Evolutionary conservation across 768 basidiomycete genomes (phyloP), one percentile per base, ranked within the genome.

Genomic region (Strobilomyces dryophilus): DNA sequence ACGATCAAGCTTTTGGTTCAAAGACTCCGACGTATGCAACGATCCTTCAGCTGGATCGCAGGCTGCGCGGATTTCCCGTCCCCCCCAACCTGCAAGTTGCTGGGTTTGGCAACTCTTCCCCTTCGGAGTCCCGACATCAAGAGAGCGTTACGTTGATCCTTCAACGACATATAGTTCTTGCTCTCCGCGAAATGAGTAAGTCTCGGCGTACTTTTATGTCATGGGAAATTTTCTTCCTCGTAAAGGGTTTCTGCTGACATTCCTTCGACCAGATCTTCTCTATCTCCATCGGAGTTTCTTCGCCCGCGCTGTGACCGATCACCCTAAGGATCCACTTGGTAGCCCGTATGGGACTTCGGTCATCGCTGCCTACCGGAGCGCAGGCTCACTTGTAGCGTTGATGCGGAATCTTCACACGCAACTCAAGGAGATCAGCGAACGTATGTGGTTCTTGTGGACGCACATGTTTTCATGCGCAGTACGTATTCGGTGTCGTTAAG

Each of bases 241-340:
- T 55, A 47, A 52, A 34, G n/a, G 18, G 45, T 29, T 29, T 24
- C 34, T 24, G 42, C 54, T 69, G 50, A 69, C 57, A 50, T 44
- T 41, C 47, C 53, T 54, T 40, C 26, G 17, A 47, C 31, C 45
- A 87, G 85, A 84, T 67, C 74, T 87, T 32, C 71, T 87, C 17
- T 87, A 87, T 66, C 73, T 87, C 35, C 85, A 87, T 61, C 77
- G 85, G 57, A 83, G 82, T 64, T 87, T 86, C 71, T 87, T 87
- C 57, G 85, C 85, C 24, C 77, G 83, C 41, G 85, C 85, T 3
- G 79, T 87, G 53, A 83, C 79, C 60, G 85, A 87, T 61, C 82
- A 84, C 63, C 84, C 85, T 31, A 84, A 84, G 61, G 85, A 87
- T 60, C 85, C 85, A 26, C 73, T 87, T 32, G 84, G 84, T 11